Conservation (phyloP, 140 eudicot species). For the Oenanthe javanica region DNA sequence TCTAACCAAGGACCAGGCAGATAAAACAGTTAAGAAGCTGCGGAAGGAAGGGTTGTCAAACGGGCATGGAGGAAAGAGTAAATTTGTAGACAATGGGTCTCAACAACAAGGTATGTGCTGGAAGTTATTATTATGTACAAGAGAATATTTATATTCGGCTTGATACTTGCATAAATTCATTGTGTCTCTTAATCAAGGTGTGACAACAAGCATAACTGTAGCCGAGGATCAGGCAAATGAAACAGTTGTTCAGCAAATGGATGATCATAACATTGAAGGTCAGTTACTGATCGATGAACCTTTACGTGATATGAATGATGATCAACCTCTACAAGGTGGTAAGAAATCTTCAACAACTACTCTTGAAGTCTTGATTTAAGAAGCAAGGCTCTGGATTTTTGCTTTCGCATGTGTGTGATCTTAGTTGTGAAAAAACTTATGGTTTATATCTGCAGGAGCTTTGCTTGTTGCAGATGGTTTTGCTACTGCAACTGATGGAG, state of each 20-base stretch:
- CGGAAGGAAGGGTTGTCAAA: neutral
- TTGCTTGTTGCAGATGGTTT: neutral
- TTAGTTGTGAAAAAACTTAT: neutral
- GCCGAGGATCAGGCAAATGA: neutral
- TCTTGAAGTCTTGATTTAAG: neutral
- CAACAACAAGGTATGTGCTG: constrained; percentile 4
- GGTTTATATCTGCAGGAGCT: neutral
- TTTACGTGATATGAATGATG: neutral
- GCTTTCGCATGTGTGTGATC: neutral
- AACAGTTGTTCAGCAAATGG: neutral
- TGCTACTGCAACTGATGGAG: neutral
- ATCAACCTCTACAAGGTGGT: constrained; percentile 25
- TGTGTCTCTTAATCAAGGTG: neutral
- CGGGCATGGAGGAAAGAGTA: neutral
- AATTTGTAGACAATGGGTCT: neutral
- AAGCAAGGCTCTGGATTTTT: neutral
- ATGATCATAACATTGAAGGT: neutral
- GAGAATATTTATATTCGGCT: neutral
- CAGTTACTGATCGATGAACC: neutral
- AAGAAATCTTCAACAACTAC: neutral
- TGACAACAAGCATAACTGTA: neutral
- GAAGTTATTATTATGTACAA: neutral
- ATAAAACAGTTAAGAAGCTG: neutral
- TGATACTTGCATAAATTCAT: neutral
- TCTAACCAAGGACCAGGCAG: neutral